Base-by-base conservation (phyloP, 192 early-diverging fungal genomes). In the Coemansia sp. region DNA sequence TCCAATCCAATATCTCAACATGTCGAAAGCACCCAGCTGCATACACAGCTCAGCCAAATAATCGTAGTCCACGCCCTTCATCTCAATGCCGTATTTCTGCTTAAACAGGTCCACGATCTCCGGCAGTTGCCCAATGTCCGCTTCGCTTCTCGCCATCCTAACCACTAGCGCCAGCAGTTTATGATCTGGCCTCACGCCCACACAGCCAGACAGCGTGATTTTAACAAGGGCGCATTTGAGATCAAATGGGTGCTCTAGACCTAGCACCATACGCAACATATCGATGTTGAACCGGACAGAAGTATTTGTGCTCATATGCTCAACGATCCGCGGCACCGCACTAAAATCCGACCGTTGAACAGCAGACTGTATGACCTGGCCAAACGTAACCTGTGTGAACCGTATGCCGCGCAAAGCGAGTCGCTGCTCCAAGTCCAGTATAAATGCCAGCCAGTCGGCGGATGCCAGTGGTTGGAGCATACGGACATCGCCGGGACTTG, bases 381-480 rank as follows among this genome's bases (percentile, higher is more conserved):
- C 49, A 50, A 50, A 50, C 49, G 49, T 50, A 20, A 50, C 49
- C 22, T 50, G 49, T 5, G 49, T 50, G 9, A 50, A 50, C 22
- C n/a, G 49, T 50, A 50, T 50, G 5, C 49, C 49, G 22, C 20
- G 22, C 9, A 20, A 20, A 50, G 20, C 8, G 18, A 50, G 49
- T n/a, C 49, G 49, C n/a, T 24, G 49, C 5, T 50, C 49, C 20
- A 24, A 9, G 27, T 50, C 49, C 52, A 55, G 9, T 31, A 55
- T 20, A 55, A 55, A 55, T 55, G 7, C 24, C 27, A 55, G 24
- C 52, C 52, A 55, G 52, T 55, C 52, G 2, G 27, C 27, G 2
- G 24, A 55, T 55, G n/a, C 24, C 24, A 55, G 34, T 12, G 79
- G 79, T 6, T 47, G 29, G 1, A 55, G 34, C 38, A 81, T 57